Conservation (phyloP, 352 stramenopile genomes). For the Plasmopara muralis region DNA sequence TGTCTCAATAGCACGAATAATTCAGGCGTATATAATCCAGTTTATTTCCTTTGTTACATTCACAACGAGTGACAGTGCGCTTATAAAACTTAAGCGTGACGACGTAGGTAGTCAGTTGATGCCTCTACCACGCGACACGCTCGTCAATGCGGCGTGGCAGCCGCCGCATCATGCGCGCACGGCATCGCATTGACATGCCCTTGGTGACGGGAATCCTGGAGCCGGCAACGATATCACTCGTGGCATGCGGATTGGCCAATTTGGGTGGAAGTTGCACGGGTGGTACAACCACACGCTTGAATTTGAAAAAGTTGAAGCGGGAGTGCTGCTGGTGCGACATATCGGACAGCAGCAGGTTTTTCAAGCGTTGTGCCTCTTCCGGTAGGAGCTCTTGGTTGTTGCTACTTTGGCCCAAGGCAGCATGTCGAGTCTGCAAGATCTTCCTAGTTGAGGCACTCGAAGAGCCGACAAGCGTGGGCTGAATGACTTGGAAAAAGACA, state of each 20-base stretch:
- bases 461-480: constrained; percentile 8
- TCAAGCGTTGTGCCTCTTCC: constrained; percentile 27
- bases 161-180: constrained; percentile 27
- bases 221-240: constrained; percentile 39
- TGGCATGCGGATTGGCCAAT: constrained; percentile 24
- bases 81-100: constrained; percentile 2
- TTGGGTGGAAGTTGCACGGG: constrained; percentile 38
- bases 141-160: constrained; percentile 39
- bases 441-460: constrained; percentile 14
- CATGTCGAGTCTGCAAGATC: constrained; percentile 18
- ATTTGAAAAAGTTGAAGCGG: constrained; percentile 34
- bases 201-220: constrained; percentile 44
- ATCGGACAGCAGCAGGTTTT: constrained; percentile 19
- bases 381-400: constrained; percentile 12
- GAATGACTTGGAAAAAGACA: constrained; percentile 10
- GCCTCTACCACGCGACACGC: constrained; percentile 19
- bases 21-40: too few species aligned
- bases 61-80: constrained; percentile 1
- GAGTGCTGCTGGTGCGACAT: constrained; percentile 8
- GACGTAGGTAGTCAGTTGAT: not conserved
- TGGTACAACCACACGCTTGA: constrained; percentile 34
- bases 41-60: not conserved
- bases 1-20: too few species aligned
- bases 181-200: constrained; percentile 35
- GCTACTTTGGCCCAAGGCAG: not conserved